These are phyloP conservation scores for Backusella westeae DNA, from an alignment of 192 early-diverging fungal genomes.

Conservation along the genomic window DNA sequence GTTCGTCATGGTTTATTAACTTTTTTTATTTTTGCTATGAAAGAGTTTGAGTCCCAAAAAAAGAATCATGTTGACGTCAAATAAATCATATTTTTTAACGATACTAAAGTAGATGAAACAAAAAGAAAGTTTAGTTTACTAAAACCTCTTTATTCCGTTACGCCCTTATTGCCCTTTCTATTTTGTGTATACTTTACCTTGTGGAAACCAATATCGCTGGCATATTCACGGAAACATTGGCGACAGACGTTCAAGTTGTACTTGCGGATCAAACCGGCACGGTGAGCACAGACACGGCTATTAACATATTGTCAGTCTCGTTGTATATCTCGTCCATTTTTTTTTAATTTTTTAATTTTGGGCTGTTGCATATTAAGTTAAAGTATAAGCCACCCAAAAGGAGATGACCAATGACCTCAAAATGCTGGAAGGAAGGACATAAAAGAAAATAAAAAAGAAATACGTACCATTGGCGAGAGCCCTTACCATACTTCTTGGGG, in stretches of 20 bases:
- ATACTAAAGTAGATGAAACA: slow-evolving; percentile 9
- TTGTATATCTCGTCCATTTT: not conserved
- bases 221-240: slow-evolving; percentile 99
- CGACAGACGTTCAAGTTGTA: slow-evolving; percentile 98
- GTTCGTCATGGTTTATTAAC: not conserved
- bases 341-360: not conserved
- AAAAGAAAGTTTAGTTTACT: not conserved
- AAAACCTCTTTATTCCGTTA: not conserved
- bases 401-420: not conserved
- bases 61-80: not conserved
- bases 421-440: not conserved
- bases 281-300: slow-evolving; percentile 98
- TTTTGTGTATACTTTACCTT: slow-evolving; percentile 63
- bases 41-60: not conserved
- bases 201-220: slow-evolving; percentile 97
- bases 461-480: slow-evolving; percentile 92
- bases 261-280: slow-evolving; percentile 99
- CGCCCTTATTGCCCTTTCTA: not conserved
- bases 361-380: not conserved
- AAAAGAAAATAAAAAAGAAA: not conserved
- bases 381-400: slow-evolving; percentile 14
- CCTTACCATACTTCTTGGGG: slow-evolving; percentile 96
- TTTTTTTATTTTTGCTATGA: slow-evolving; percentile 12
- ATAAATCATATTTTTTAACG: slow-evolving; percentile 6
- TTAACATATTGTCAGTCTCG: not conserved